Evolutionary conservation across 805 yeast genomes (phyloP).

Genomic region (Lipomyces spencermartinsiae): DNA sequence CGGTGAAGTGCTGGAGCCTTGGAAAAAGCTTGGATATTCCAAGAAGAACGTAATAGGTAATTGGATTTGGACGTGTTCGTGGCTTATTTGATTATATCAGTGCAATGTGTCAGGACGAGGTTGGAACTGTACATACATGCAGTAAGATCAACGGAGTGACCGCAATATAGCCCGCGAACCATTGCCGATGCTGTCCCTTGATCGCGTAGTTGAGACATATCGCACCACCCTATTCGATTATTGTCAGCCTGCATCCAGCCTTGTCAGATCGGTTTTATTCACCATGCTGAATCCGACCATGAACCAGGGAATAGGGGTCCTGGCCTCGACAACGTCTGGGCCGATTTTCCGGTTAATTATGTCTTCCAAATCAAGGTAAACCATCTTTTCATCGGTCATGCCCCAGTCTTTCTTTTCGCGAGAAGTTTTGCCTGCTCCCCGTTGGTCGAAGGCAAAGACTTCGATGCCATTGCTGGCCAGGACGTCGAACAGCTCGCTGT

Average conservation of each 20-base stretch:
- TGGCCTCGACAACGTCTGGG: conserved; percentile 17
- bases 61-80: conserved; percentile 39
- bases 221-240: conserved; percentile 46
- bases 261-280: not conserved
- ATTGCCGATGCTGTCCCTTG: conserved; percentile 45
- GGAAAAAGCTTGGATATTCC: conserved; percentile 44
- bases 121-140: conserved; percentile 22
- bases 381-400: conserved; percentile 44
- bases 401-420: conserved; percentile 43
- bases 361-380: conserved; percentile 46
- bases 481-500: conserved; percentile 44
- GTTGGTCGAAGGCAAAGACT: conserved; percentile 49
- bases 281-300: conserved; percentile 34
- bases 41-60: conserved; percentile 42
- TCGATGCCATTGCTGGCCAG: conserved; percentile 46
- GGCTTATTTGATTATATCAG: conserved; percentile 19
- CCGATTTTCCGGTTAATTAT: conserved; percentile 37
- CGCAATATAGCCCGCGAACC: conserved; percentile 46
- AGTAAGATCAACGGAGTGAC: conserved; percentile 46
- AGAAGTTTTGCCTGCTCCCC: conserved; percentile 50
- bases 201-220: conserved; percentile 48
- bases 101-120: not conserved
- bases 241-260: not conserved
- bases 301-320: conserved; percentile 28
- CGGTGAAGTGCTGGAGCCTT: conserved; percentile 38